Percentiles rank a stretch among this genome's conserved stretches.
Evolutionary conservation across 2,329 filamentous ascomycete genomes (phyloP).

Genomic region (Cytospora mali): DNA sequence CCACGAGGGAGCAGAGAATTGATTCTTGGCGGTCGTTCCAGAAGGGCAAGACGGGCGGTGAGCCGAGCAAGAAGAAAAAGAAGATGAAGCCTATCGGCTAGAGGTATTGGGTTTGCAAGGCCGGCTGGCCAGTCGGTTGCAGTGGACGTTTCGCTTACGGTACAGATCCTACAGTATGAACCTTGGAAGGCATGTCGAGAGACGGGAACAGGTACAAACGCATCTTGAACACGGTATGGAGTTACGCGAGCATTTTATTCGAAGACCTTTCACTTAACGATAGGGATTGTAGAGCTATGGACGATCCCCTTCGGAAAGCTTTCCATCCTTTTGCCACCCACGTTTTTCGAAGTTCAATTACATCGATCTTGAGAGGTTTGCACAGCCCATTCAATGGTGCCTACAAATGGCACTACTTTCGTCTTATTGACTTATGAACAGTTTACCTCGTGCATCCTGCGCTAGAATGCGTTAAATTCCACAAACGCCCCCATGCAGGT

Average conservation of each 20-base stretch:
- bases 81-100: slow-evolving; percentile 65
- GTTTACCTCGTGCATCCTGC: slow-evolving; percentile 1
- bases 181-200: background rate
- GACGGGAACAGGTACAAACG: slow-evolving; percentile 1
- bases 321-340: slow-evolving; percentile 11
- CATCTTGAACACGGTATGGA: background rate
- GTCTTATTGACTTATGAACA: slow-evolving; percentile 21
- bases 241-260: background rate
- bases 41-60: slow-evolving; percentile 63
- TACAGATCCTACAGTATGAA: slow-evolving; percentile 5
- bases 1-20: slow-evolving; percentile 86
- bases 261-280: background rate
- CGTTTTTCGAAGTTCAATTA: slow-evolving; percentile 15
- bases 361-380: slow-evolving; percentile 18
- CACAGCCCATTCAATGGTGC: slow-evolving; percentile 14
- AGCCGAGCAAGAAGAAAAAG: slow-evolving; percentile 58
- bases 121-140: background rate
- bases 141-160: slow-evolving; percentile 19
- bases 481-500: background rate
- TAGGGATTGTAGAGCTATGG: background rate
- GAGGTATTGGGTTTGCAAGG: slow-evolving; percentile 27
- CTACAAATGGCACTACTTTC: slow-evolving; percentile 16
- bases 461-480: background rate
- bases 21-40: slow-evolving; percentile 93
- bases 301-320: background rate